phyloP scores from a whole-genome alignment of 2,329 filamentous ascomycete genomes.

The Diaporthe eres region DNA sequence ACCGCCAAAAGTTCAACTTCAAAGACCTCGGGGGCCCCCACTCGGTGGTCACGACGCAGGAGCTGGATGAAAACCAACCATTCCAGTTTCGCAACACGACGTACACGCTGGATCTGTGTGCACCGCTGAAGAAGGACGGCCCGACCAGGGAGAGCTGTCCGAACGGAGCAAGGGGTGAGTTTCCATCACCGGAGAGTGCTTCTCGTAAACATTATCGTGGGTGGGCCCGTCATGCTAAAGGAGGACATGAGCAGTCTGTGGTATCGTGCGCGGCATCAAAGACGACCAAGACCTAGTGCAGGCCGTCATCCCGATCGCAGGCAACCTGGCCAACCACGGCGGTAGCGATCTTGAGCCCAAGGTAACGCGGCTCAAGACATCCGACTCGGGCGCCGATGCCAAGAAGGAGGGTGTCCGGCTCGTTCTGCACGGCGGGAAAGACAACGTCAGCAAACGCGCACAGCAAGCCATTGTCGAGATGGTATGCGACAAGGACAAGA shows the following conservation, averaged over 20 bases:
- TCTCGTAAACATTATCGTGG: background rate
- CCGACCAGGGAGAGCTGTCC: conserved; percentile 74
- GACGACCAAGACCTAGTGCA: conserved; percentile 65
- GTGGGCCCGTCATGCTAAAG: background rate
- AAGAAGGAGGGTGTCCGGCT: conserved; percentile 80
- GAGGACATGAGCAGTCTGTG: conserved; percentile 75
- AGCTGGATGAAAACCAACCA: conserved; percentile 53
- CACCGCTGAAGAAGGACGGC: conserved; percentile 72
- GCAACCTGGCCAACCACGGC: conserved; percentile 73
- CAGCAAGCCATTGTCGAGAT: conserved; percentile 90
- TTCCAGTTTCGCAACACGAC: conserved; percentile 78
- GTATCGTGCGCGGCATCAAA: conserved; percentile 72
- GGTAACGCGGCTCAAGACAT: conserved; percentile 75
- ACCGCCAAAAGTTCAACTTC: conserved; percentile 75
- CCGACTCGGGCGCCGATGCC: conserved; percentile 74
- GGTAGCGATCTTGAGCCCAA: conserved; percentile 75
- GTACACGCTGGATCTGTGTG: conserved; percentile 85
- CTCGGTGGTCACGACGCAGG: conserved; percentile 73
- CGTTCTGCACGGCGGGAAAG: conserved; percentile 74
- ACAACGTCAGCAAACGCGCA: conserved; percentile 58
- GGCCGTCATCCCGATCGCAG: conserved; percentile 80
- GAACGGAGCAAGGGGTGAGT: conserved; percentile 75
- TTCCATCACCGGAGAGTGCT: background rate
- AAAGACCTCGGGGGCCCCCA: conserved; percentile 75
- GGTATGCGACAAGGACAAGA: conserved; percentile 80